Conservation (phyloP, 805 yeast genomes). For the Saccharomycopsis sp. region DNA sequence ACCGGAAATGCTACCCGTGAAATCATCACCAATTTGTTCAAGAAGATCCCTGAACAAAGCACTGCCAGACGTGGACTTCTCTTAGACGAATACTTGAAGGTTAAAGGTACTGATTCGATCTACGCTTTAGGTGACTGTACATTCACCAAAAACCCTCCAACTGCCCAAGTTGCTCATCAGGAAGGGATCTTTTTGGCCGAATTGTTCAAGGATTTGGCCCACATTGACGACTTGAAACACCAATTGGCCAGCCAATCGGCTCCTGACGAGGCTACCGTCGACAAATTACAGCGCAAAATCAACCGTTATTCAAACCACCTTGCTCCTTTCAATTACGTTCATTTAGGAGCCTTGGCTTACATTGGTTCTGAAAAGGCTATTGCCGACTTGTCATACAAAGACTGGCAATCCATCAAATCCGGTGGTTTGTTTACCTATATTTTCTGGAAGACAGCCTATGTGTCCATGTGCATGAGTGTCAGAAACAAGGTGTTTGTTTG, state of each 20-base stretch:
- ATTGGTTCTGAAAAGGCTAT: constrained; percentile 91
- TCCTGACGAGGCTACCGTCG: constrained; percentile 35
- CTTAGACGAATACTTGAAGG: constrained; percentile 73
- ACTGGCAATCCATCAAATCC: constrained; percentile 70
- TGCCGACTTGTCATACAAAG: constrained; percentile 79
- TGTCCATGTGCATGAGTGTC: constrained; percentile 84
- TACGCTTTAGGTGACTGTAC: constrained; percentile 96
- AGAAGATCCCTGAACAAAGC: constrained; percentile 66
- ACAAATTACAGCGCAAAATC: constrained; percentile 38
- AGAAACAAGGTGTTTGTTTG: constrained; percentile 83
- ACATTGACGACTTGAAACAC: constrained; percentile 52
- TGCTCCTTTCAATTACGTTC: constrained; percentile 70
- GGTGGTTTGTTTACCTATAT: constrained; percentile 85
- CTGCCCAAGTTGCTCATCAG: constrained; percentile 97
- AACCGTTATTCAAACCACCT: constrained; percentile 28
- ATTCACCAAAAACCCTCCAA: constrained; percentile 79
- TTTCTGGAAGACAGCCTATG: constrained; percentile 93
- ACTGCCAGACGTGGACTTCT: constrained; percentile 87
- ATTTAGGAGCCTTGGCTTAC: constrained; percentile 91
- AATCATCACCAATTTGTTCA: constrained; percentile 58
- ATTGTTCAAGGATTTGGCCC: constrained; percentile 58
- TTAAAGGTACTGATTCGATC: constrained; percentile 74
- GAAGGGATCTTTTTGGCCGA: constrained; percentile 79
- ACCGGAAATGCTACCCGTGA: constrained; percentile 92
- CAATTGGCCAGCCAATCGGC: constrained; percentile 31